Base-by-base conservation (phyloP, 2,329 filamentous ascomycete species). In the Stenocarpella maydis region DNA sequence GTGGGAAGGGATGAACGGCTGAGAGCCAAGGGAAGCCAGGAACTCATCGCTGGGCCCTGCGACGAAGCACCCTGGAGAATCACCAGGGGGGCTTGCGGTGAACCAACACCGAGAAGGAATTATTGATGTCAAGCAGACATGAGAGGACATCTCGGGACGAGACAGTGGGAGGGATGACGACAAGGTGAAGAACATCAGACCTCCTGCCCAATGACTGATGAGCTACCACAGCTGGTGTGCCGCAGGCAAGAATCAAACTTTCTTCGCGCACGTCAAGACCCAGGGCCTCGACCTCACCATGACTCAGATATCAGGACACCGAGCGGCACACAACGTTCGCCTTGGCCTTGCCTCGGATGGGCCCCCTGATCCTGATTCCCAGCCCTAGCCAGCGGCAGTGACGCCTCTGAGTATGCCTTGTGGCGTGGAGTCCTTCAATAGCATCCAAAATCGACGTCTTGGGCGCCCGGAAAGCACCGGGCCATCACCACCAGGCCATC, bases 181-280 rank as follows among this genome's bases (percentile, higher is more conserved):
- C 58, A 43, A 49, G 58, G n/a, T 63, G 58, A 63, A 63, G 43
- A 63, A 63, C 43, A 63, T 63, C 58, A 37, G 58, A 63, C 37
- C 28, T 49, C 58, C 19, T 14, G 58, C 58, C 58, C 43, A 63
- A 63, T 63, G 43, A 63, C 47, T 31, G 8, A 49, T 37, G 58
- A 15, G 43, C 19, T 24, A 24, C 24, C 43, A 28, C 8, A 47
- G 37, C 4, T 49, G 58, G 58, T 37, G n/a, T 63, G 58, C 58
- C 43, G 43, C 28, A 49, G 58, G 43, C 43, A 63, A 49, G 14
- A 49, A 26, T 28, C 58, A 63, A 63, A 63, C 43, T 45, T 49
- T 63, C 58, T 45, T 49, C 43, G 41, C 21, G 58, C 43, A 49
- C 58, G 41, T 63, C 58, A 63, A 63, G 43, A 47, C 43, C 34